Conservation (phyloP, 345 rosid species). For the Combretum micranthum region DNA sequence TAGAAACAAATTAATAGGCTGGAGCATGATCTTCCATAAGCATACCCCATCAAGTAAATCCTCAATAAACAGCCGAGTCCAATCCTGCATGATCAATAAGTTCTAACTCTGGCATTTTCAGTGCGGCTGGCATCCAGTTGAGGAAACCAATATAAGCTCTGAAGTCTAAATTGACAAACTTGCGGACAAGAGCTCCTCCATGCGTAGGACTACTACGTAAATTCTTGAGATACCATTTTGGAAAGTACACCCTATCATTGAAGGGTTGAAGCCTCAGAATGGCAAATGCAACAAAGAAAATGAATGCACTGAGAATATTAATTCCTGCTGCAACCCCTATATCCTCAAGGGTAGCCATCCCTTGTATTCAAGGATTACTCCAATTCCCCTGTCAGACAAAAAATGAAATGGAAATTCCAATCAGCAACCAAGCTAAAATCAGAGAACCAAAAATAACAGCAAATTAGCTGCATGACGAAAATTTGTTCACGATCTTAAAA, state of each 20-base stretch:
- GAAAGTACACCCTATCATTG: conserved; percentile 92
- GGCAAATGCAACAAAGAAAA: conserved; percentile 77
- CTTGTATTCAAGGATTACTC: conserved; percentile 1
- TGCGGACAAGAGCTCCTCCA: conserved; percentile 41
- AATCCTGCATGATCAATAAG: conserved; percentile 96
- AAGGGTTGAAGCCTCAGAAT: conserved; percentile 79
- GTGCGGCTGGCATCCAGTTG: conserved; percentile 90
- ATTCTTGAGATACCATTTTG: conserved; percentile 93
- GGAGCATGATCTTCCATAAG: neutral
- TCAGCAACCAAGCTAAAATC: too few species aligned
- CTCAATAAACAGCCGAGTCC: conserved; percentile 92
- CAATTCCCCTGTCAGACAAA: conserved; percentile 6
- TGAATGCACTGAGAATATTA: conserved; percentile 63
- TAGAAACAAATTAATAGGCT: too few species aligned
- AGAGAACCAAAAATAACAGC: too few species aligned
- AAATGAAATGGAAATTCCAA: neutral
- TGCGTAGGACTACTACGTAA: conserved; percentile 62
- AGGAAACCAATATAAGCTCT: conserved; percentile 65
- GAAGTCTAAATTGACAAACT: conserved; percentile 68
- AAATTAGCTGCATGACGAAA: too few species aligned
- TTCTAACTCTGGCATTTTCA: conserved; percentile 92
- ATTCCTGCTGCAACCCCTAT: conserved; percentile 76
- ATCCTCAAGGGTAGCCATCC: conserved; percentile 86
- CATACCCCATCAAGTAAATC: conserved; percentile 87
- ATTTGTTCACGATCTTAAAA: too few species aligned